Percentiles rank a stretch among this genome's conserved stretches.
Conservation (phyloP, 805 yeast species). For the Barnettozyma vustinii region DNA sequence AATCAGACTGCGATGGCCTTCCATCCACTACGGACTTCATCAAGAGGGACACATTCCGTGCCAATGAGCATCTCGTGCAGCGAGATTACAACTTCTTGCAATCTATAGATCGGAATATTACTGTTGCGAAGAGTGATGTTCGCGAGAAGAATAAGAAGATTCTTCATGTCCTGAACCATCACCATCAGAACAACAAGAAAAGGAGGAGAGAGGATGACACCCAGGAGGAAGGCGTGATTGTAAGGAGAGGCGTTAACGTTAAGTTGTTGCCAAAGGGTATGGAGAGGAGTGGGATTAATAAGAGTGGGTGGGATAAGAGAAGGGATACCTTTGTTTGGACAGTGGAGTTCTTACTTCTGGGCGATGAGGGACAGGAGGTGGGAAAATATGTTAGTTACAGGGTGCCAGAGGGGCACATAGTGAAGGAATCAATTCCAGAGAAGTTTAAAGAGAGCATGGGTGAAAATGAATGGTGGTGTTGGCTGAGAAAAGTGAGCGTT, state of each 20-base stretch:
- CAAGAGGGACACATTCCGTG: constrained; percentile 39
- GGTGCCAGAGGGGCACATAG: constrained; percentile 28
- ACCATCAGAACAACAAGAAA: constrained; percentile 17
- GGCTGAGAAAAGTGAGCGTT: constrained; percentile 28
- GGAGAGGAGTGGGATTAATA: constrained; percentile 59
- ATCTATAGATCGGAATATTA: constrained; percentile 51
- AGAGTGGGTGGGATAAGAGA: constrained; percentile 64
- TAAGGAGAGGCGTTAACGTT: constrained; percentile 63
- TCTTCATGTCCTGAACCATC: constrained; percentile 15
- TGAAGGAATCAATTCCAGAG: constrained; percentile 29
- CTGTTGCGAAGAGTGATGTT: constrained; percentile 51
- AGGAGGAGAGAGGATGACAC: constrained; percentile 5
- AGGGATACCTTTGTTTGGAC: constrained; percentile 69
- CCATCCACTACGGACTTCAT: constrained; percentile 59
- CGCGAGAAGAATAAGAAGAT: constrained; percentile 40
- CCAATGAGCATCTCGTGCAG: constrained; percentile 41
- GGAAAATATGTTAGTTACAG: constrained; percentile 34
- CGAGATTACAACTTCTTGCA: constrained; percentile 79
- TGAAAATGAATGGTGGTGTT: constrained; percentile 17
- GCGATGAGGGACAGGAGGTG: constrained; percentile 23
- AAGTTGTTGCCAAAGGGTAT: constrained; percentile 64
- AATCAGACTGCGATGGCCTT: constrained; percentile 59
- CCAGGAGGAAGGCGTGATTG: constrained; percentile 19
- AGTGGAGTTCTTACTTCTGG: constrained; percentile 58
- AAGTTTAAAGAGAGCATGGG: constrained; percentile 18